Evolutionary conservation across 345 rosid species (phyloP), one percentile per base, ranked within the genome.

Genomic region (Aquilaria sinensis): DNA sequence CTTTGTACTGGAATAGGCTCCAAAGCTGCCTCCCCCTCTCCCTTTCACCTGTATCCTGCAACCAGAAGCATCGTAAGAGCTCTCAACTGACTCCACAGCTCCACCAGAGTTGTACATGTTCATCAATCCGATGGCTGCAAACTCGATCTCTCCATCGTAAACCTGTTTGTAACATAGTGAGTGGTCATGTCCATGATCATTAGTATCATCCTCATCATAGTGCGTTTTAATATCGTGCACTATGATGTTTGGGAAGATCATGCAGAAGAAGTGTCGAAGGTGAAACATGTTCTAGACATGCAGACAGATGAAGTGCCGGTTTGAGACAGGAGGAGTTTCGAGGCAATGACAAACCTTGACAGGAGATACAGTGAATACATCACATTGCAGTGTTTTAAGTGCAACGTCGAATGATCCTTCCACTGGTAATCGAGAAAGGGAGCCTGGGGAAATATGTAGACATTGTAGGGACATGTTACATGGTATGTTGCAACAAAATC

Each of bases 41-140:
- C 85, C 90, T 37, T 61, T 72, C 12, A 80, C 67, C 53, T 5
- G 56, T 14, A 74, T 48, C 66, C 13, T 58, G 13, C 41, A 3
- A 3, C 67, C 51, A 32, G 67, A 64, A 49, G 61, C 16, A 31
- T 62, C 55, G 11, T 29, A 15, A 31, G 13, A 29, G n/a, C 51
- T 48, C 12, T 50, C 61, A 15, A 81, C 66, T 31, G 73, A 68
- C 47, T 73, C 78, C 14, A 84, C 51, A 29, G 78, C 84, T 46
- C 81, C 89, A 8, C 86, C 89, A 9, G 77, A 50, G 53, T 81
- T 79, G 59, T 81, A 84, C 89, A 81, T 75, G 59, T 79, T 76
- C 31, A 57, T 70, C 70, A 79, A 56, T 45, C 89, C 84, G 46
- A 77, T 81, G 0, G 89, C 72, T 29, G 81, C 89, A 68, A 84